These are phyloP conservation scores for Athelia psychrophila DNA, from an alignment of 1,284 basidiomycete genomes.

Conservation along the genomic window DNA sequence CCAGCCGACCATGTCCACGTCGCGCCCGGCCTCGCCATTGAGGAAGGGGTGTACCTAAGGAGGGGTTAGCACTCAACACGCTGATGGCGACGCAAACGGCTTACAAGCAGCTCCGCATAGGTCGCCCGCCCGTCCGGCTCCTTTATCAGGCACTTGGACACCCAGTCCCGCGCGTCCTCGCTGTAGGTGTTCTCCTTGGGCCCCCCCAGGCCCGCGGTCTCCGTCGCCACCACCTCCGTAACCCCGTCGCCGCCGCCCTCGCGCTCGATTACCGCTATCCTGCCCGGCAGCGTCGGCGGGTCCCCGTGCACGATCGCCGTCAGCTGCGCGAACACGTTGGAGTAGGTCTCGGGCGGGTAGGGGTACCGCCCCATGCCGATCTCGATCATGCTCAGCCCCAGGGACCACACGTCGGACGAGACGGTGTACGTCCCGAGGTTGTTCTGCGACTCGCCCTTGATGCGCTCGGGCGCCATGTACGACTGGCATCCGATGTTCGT, in stretches of 20 bases:
- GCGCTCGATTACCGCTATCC: constrained; percentile 28
- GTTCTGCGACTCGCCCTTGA: constrained; percentile 90
- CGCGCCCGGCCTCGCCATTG: constrained; percentile 44
- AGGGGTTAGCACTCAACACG: background rate
- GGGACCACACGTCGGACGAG: constrained; percentile 96
- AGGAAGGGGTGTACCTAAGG: constrained; percentile 70
- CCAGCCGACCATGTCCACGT: constrained; percentile 86
- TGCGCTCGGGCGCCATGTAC: constrained; percentile 98
- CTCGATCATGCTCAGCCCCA: constrained; percentile 95
- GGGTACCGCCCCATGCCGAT: constrained; percentile 92
- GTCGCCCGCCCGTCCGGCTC: constrained; percentile 77
- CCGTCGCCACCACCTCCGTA: constrained; percentile 21
- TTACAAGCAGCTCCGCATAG: constrained; percentile 79
- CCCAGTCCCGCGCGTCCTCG: constrained; percentile 55
- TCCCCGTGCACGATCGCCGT: constrained; percentile 96
- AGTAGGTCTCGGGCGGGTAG: constrained; percentile 97
- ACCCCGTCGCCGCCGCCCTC: constrained; percentile 12
- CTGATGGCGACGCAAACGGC: constrained; percentile 14
- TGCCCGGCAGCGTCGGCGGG: constrained; percentile 75
- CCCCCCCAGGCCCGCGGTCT: too few species aligned
- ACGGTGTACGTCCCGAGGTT: constrained; percentile 91
- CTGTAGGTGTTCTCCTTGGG: constrained; percentile 30
- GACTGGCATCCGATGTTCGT: constrained; percentile 99
- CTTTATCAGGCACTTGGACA: constrained; percentile 70
- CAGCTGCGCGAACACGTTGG: constrained; percentile 95